Conservation (phyloP, 352 stramenopile species). For the Phytophthora cactorum region DNA sequence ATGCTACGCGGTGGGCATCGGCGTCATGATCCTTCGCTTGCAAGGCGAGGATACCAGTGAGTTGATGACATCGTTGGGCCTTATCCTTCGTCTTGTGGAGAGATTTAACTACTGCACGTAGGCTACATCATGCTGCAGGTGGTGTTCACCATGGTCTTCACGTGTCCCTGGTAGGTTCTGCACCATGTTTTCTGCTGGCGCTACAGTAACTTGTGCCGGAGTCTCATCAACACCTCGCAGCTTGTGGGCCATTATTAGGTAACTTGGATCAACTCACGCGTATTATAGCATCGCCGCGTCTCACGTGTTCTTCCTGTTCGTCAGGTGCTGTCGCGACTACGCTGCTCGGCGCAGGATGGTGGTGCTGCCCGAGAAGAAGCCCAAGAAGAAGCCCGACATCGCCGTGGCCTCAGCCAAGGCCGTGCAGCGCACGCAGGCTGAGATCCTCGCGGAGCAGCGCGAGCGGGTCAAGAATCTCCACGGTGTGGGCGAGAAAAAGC, state of each 20-base stretch:
- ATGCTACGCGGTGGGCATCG: slow-evolving; percentile 61
- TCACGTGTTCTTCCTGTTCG: slow-evolving; percentile 1
- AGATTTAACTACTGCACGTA: slow-evolving; percentile 20
- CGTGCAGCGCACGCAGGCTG: slow-evolving; percentile 70
- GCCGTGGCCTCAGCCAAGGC: slow-evolving; percentile 62
- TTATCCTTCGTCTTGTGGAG: neutral
- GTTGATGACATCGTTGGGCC: neutral
- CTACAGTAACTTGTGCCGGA: neutral
- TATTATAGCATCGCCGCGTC: neutral
- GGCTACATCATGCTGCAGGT: slow-evolving; percentile 80
- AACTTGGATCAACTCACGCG: neutral
- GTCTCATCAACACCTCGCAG: slow-evolving; percentile 30
- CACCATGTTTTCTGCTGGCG: neutral
- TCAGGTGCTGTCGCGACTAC: slow-evolving; percentile 64
- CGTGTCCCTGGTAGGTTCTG: slow-evolving; percentile 67
- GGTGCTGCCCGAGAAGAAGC: slow-evolving; percentile 67
- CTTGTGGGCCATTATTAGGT: slow-evolving; percentile 83
- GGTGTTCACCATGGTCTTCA: slow-evolving; percentile 86
- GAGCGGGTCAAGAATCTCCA: slow-evolving; percentile 70
- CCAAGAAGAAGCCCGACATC: slow-evolving; percentile 84
- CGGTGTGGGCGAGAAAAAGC: slow-evolving; percentile 64
- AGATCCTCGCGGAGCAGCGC: slow-evolving; percentile 82
- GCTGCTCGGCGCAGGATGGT: slow-evolving; percentile 55
- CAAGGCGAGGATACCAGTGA: slow-evolving; percentile 65
- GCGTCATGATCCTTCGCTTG: slow-evolving; percentile 58